phyloP scores from a whole-genome alignment of 2,329 filamentous ascomycete species.

The Paecilomyces dactylethromorphus region DNA sequence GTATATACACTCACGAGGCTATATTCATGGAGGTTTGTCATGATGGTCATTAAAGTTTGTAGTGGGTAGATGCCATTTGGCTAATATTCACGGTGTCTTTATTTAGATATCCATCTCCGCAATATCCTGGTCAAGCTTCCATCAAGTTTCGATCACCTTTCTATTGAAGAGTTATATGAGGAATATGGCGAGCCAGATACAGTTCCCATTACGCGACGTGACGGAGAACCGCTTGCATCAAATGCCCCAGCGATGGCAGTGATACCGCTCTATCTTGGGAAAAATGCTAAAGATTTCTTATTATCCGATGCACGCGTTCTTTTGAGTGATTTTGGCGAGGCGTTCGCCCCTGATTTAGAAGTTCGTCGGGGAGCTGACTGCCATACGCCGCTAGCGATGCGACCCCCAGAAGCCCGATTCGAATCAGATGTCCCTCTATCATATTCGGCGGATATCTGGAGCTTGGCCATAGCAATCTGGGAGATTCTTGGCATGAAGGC shows the following conservation, averaged over 20 bases:
- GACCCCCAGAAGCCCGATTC: constrained; percentile 19
- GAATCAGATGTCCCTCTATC: constrained; percentile 11
- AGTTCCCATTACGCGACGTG: constrained; percentile 14
- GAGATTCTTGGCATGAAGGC: constrained; percentile 20
- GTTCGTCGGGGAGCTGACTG: constrained; percentile 15
- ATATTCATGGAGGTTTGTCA: constrained; percentile 18
- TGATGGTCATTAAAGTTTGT: not conserved
- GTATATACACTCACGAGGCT: constrained; percentile 16
- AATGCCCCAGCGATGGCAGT: constrained; percentile 21
- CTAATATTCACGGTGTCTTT: not conserved
- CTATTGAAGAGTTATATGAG: constrained; percentile 24
- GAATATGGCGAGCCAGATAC: constrained; percentile 22
- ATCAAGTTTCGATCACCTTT: constrained; percentile 19
- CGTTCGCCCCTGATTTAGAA: constrained; percentile 1
- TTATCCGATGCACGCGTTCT: constrained; percentile 20
- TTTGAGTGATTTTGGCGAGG: constrained; percentile 30
- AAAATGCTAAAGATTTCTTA: constrained; percentile 9
- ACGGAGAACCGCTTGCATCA: constrained; percentile 16
- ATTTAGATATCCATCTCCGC: constrained; percentile 17
- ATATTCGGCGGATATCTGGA: constrained; percentile 22
- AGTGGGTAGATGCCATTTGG: not conserved
- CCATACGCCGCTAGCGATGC: constrained; percentile 9
- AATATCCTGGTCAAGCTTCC: constrained; percentile 11
- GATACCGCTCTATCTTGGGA: constrained; percentile 15
- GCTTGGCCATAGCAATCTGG: constrained; percentile 18